Percentiles rank a stretch among this genome's conserved stretches.
Evolutionary conservation across 2,329 filamentous ascomycete species (phyloP).

Genomic region (Cladobotryum protrusum): DNA sequence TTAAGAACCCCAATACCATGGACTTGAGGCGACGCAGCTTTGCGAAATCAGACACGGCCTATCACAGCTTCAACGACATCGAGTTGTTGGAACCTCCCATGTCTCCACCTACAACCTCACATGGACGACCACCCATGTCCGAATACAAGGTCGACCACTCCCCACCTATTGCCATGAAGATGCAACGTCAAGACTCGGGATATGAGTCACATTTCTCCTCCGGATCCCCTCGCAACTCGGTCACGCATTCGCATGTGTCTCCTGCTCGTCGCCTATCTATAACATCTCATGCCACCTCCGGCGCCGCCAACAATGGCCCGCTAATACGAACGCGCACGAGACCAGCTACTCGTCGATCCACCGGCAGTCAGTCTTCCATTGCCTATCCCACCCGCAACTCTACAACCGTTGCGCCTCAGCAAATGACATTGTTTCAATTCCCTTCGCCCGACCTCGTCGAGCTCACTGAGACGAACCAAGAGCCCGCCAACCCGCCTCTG

Average conservation of each 20-base stretch:
- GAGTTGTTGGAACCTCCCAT: conserved; percentile 39
- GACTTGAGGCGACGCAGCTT: conserved; percentile 29
- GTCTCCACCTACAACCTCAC: conserved; percentile 20
- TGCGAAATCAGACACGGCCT: conserved; percentile 43
- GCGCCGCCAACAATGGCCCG: conserved; percentile 6
- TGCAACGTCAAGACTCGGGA: conserved; percentile 53
- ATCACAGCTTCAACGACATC: conserved; percentile 49
- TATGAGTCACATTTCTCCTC: conserved; percentile 43
- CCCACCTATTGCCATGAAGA: conserved; percentile 31
- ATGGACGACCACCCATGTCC: conserved; percentile 18
- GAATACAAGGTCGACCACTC: conserved; percentile 20
- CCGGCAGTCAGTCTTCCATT: conserved; percentile 20
- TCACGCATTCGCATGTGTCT: conserved; percentile 25
- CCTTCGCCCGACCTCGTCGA: conserved; percentile 37
- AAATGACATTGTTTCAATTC: conserved; percentile 44
- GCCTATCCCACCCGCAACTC: conserved; percentile 25
- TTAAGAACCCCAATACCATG: conserved; percentile 2
- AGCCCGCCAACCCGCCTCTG: conserved; percentile 27
- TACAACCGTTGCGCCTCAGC: conserved; percentile 28
- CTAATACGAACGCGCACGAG: conserved; percentile 30
- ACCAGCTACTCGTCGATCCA: conserved; percentile 36
- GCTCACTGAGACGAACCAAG: conserved; percentile 19
- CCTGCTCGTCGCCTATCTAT: conserved; percentile 30
- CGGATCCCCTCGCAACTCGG: conserved; percentile 32
- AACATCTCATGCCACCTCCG: conserved; percentile 18